Evolutionary conservation across 768 basidiomycete genomes (phyloP), one percentile per base, ranked within the genome.

Genomic region (Lentinula guzmanii): DNA sequence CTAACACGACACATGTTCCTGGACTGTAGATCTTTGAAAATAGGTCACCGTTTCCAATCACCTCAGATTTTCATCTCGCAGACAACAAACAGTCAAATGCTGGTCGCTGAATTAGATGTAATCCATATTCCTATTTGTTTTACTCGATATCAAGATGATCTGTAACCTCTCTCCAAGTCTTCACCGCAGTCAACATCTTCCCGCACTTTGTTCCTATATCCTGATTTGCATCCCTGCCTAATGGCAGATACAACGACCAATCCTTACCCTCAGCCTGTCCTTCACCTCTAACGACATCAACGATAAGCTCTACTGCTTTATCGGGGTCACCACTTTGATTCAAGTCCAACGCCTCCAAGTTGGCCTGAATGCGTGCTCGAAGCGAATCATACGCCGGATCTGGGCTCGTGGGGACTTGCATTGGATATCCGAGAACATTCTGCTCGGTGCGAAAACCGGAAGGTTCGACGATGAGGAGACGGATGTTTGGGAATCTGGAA

Each of bases 201-300:
- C 33, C 16, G 28, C 45, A 48, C 45, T 59, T 59, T 10, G 45
- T 33, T 35, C 50, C 48, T 18, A 59, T 10, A 21, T 41, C 43
- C 8, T 6, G n/a, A 41, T 48, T 59, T 5, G 58, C 58, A 2
- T 48, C 45, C 13, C 15, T 51, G 16, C 58, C 58, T 13, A 59
- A 11, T 3, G 48, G 48, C 8, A 59, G 31, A 45, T 59, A 59
- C 33, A 59, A 33, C 41, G 42, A n/a, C 39, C 55, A 41, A 5
- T 28, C 55, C 13, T 48, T 34, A 21, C 37, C 24, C 24, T 48
- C 33, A 0, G 71, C 72, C 1, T 37, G 42, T 6, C 74, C 74
- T 54, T 75, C 71, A 5, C 72, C 73, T 54, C 70, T 68, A 9
- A 75, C 73, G 21, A 74, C 72, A 45, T 75, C 74, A 2, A 73